Evolutionary conservation across 2,329 filamentous ascomycete species (phyloP), one percentile per base, ranked within the genome.

Genomic region (Cryoendolithus antarcticus): DNA sequence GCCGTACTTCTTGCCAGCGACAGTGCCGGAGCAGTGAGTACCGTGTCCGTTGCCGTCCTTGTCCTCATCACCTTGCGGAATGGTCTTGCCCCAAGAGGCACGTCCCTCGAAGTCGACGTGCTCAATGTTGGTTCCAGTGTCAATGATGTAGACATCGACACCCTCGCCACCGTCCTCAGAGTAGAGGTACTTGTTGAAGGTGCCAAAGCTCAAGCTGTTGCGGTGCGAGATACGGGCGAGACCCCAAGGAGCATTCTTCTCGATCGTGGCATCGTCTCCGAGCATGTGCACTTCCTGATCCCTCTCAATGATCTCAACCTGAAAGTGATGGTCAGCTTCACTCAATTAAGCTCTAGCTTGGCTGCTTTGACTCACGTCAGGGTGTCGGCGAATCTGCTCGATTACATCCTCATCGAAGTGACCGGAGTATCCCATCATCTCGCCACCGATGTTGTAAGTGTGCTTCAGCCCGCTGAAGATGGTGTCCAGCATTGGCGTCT

Each of bases 131-230:
- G 84, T 93, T 57, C 91, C 93, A 41, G 91, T 98, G 69, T 98
- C 91, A 58, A 98, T 94, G 49, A 98, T 83, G 60, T 98, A 98
- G 59, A 91, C 91, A 65, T 98, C 91, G 52, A 98, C 91, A 62
- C 91, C 93, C 72, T 96, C 88, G 62, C 91, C 91, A 59, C 83
- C 89, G 39, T 93, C 82, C 41, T 75, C 72, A 41, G 86, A 75
- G 63, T 91, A 98, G 30, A 96, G 75, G 72, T 98, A 98, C 71
- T 96, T 95, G 77, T 95, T 96, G 71, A 91, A 96, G 62, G 77
- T 88, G 54, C 83, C 81, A 61, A 98, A 96, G 62, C 75, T 81
- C 51, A 98, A 74, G 48, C 74, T 72, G 49, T 91, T 73, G 53
- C 91, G 85, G 72, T 98, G 91, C 28, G 91, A 98, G 67, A 98